A percentile compares a stretch with the other conserved stretches of the same genome.
Evolutionary conservation across 139 green algal genomes (phyloP).

Genomic region (Zygnema circumcarinatum): DNA sequence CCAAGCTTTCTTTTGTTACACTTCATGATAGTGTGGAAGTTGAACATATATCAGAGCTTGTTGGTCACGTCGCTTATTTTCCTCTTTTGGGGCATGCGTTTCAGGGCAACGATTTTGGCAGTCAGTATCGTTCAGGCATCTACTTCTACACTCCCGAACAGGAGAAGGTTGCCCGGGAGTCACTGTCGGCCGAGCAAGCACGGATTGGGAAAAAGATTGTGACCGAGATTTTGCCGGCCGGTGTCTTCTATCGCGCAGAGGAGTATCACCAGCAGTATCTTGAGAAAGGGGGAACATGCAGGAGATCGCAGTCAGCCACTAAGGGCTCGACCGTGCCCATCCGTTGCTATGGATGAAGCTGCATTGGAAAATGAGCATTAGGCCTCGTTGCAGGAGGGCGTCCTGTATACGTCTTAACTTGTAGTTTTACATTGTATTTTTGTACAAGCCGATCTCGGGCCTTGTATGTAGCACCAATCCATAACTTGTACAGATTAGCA

Average conservation of each 20-base stretch:
- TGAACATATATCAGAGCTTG: neutral
- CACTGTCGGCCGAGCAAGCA: conserved; percentile 8
- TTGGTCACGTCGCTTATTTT: neutral
- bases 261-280: conserved; percentile 78
- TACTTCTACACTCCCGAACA: conserved; percentile 70
- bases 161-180: conserved; percentile 28
- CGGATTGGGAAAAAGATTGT: conserved; percentile 41
- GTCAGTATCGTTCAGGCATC: conserved; percentile 81
- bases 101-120: conserved; percentile 78
- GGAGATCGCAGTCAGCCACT: conserved; percentile 68
- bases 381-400: neutral
- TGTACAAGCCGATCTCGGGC: no score
- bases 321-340: conserved; percentile 80
- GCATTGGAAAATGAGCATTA: neutral
- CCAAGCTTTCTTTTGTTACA: neutral
- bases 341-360: conserved; percentile 79
- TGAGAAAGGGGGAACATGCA: conserved; percentile 72
- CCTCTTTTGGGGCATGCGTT: conserved; percentile 39
- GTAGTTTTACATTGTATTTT: conserved; percentile 2
- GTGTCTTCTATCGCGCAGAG: conserved; percentile 46
- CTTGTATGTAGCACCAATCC: no score
- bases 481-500: no score
- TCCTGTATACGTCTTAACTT: neutral
- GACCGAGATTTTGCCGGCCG: conserved; percentile 35
- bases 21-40: neutral